These are phyloP conservation scores for Microdochium trichocladiopsis DNA, from an alignment of 2,329 filamentous ascomycete species.

Conservation along the genomic window DNA sequence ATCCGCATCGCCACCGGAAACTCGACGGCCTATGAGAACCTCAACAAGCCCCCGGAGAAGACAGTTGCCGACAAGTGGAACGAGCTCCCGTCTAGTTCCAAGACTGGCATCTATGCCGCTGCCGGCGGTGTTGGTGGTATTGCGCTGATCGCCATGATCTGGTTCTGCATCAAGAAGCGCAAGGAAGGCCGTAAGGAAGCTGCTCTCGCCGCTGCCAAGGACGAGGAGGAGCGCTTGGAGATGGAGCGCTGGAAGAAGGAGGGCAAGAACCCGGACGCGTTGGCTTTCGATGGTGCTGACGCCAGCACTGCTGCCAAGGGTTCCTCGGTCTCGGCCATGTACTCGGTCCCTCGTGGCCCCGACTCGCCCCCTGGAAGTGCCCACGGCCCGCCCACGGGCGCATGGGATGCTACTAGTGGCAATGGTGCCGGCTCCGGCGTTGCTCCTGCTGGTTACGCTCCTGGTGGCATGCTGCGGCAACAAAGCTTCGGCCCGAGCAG, in stretches of 20 bases:
- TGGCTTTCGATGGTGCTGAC: conserved; percentile 27
- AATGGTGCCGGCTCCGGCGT: conserved; percentile 4
- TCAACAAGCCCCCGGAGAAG: conserved; percentile 32
- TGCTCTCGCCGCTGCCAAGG: conserved; percentile 31
- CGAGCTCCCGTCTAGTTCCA: conserved; percentile 39
- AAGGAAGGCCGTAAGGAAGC: conserved; percentile 45
- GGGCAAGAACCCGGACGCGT: conserved; percentile 40
- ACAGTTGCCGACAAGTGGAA: conserved; percentile 46
- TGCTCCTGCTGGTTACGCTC: conserved; percentile 8
- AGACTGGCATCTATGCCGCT: conserved; percentile 44
- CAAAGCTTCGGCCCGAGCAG: conserved; percentile 5
- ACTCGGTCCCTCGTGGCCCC: conserved; percentile 20
- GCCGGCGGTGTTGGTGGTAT: conserved; percentile 34
- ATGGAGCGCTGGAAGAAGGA: conserved; percentile 39
- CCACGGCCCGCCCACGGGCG: conserved; percentile 10
- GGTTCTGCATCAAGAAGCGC: conserved; percentile 50
- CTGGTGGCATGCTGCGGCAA: background rate
- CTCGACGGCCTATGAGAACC: conserved; percentile 42
- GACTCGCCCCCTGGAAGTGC: conserved; percentile 16
- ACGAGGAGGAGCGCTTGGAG: conserved; percentile 41
- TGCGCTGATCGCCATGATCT: conserved; percentile 25
- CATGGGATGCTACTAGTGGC: conserved; percentile 15
- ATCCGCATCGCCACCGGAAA: conserved; percentile 55
- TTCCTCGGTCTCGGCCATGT: conserved; percentile 17
- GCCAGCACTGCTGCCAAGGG: conserved; percentile 27